A percentile compares a stretch with the other conserved stretches of the same genome.
phyloP scores from a whole-genome alignment of 2,329 filamentous ascomycete species.

The Capronia epimyces region DNA sequence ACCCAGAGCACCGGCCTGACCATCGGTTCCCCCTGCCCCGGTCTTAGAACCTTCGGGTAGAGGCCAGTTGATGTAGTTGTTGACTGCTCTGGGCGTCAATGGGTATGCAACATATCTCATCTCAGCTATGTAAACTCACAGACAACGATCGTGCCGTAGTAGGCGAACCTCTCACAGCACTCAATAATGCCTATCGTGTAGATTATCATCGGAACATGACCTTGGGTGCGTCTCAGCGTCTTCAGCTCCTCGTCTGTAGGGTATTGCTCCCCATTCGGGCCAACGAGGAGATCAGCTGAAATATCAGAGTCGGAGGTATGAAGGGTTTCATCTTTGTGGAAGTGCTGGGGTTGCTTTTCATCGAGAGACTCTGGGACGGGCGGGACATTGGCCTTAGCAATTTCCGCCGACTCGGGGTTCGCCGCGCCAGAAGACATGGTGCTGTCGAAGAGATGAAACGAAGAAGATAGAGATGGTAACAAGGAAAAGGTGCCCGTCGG shows the following conservation, averaged over 20 bases:
- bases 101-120: background rate
- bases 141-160: constrained; percentile 56
- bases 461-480: no score
- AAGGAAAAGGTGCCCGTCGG: no score
- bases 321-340: background rate
- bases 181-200: constrained; percentile 69
- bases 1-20: constrained; percentile 52
- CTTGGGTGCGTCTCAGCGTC: constrained; percentile 8
- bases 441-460: no score
- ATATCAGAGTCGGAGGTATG: constrained; percentile 2
- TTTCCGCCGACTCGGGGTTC: constrained; percentile 6
- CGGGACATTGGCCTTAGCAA: background rate
- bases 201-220: constrained; percentile 31
- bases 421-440: constrained; percentile 10
- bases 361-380: background rate
- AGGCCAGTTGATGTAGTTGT: constrained; percentile 57
- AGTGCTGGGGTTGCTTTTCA: background rate
- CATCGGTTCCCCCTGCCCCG: constrained; percentile 47
- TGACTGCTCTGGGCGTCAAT: constrained; percentile 32
- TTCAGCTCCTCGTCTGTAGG: constrained; percentile 22
- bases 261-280: constrained; percentile 15
- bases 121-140: constrained; percentile 40
- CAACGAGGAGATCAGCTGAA: background rate
- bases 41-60: constrained; percentile 52
- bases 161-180: constrained; percentile 48